Conservation (phyloP, 2,329 filamentous ascomycete genomes). For the Colletotrichum musicola region DNA sequence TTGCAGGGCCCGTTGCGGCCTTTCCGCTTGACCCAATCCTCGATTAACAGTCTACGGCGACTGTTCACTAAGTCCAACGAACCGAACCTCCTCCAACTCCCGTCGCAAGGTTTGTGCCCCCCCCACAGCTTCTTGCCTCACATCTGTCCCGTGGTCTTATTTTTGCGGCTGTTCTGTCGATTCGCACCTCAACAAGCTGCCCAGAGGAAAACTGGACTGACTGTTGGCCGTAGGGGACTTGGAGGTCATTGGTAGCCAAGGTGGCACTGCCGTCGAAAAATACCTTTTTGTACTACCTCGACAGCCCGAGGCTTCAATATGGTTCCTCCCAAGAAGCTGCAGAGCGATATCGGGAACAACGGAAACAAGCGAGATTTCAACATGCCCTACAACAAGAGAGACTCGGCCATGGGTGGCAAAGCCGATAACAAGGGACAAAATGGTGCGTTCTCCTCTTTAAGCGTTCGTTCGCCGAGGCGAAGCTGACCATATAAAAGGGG, state of each 20-base stretch:
- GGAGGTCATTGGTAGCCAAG: conserved; percentile 30
- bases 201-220: conserved; percentile 19
- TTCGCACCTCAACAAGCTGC: not conserved
- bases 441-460: conserved; percentile 47
- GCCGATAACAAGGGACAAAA: conserved; percentile 53
- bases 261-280: conserved; percentile 34
- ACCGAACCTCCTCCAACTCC: conserved; percentile 32
- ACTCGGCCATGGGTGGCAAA: conserved; percentile 49
- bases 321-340: conserved; percentile 37
- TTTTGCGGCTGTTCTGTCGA: not conserved
- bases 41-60: conserved; percentile 19
- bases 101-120: conserved; percentile 34
- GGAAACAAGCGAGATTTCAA: conserved; percentile 31
- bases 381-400: conserved; percentile 57
- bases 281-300: conserved; percentile 29
- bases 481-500: conserved; percentile 62
- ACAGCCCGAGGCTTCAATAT: conserved; percentile 29
- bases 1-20: conserved; percentile 17
- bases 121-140: not conserved
- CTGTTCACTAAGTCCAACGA: conserved; percentile 25
- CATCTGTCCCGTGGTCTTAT: not conserved
- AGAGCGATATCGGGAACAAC: conserved; percentile 35
- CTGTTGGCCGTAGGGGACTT: conserved; percentile 25
- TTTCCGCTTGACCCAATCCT: conserved; percentile 17
- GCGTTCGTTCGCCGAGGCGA: not conserved